Percentiles rank a stretch among this genome's conserved stretches.
These are phyloP conservation scores for Aurifilum marmelostoma DNA, from an alignment of 2,329 filamentous ascomycete species.

Conservation along the genomic window DNA sequence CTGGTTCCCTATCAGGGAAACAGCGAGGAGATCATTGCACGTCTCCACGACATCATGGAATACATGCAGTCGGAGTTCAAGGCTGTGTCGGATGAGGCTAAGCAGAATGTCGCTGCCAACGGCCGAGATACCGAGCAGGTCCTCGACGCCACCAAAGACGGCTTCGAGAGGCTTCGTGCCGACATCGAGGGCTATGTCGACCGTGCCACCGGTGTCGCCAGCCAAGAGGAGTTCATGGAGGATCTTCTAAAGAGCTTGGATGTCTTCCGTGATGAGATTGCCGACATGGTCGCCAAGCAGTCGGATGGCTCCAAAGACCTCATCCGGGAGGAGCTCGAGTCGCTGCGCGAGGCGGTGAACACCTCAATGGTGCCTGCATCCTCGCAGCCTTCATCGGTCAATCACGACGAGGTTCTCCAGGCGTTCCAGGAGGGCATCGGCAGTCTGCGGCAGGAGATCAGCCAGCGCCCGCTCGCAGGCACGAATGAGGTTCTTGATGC, in stretches of 20 bases:
- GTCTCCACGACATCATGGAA: constrained; percentile 68
- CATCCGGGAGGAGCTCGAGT: constrained; percentile 80
- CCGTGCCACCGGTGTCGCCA: constrained; percentile 67
- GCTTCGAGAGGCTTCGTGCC: constrained; percentile 75
- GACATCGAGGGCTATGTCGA: constrained; percentile 85
- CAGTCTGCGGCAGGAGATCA: constrained; percentile 73
- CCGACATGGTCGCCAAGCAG: constrained; percentile 57
- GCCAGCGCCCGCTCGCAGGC: constrained; percentile 66
- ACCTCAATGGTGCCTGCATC: constrained; percentile 66
- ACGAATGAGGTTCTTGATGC: constrained; percentile 89
- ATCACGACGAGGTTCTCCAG: constrained; percentile 70
- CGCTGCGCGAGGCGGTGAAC: constrained; percentile 77
- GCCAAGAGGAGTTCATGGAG: constrained; percentile 79
- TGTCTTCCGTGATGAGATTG: constrained; percentile 68
- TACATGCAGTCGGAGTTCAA: constrained; percentile 63
- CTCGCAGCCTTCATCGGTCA: constrained; percentile 45
- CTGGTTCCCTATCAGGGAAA: constrained; percentile 38
- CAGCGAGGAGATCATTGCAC: constrained; percentile 55
- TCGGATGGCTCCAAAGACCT: constrained; percentile 63
- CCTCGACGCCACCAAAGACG: constrained; percentile 84
- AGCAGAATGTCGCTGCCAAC: constrained; percentile 78
- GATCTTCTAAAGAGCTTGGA: constrained; percentile 68
- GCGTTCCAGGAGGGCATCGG: constrained; percentile 74
- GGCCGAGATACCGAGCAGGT: constrained; percentile 86
- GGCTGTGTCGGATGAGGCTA: constrained; percentile 64